A percentile compares a stretch with the other conserved stretches of the same genome.
These are phyloP conservation scores for Fusarium clavum DNA, from an alignment of 2,329 filamentous ascomycete genomes.

Conservation along the genomic window DNA sequence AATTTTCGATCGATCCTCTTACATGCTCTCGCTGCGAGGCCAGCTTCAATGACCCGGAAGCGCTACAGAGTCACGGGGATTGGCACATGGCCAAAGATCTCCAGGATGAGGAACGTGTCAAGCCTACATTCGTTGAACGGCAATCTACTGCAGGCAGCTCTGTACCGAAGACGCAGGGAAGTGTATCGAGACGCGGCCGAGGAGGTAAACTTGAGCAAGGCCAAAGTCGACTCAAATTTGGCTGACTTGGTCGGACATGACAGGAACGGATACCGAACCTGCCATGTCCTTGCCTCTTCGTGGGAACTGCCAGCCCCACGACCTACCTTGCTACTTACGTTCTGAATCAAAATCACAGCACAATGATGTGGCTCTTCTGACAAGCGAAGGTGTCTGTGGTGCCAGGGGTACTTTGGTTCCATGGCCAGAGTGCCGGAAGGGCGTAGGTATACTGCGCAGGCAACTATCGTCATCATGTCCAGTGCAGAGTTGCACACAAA, in stretches of 20 bases:
- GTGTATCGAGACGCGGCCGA: slow-evolving; percentile 56
- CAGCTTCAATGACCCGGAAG: slow-evolving; percentile 66
- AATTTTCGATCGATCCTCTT: slow-evolving; percentile 54
- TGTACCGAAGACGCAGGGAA: slow-evolving; percentile 48
- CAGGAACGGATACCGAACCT: slow-evolving; percentile 1
- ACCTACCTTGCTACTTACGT: neutral
- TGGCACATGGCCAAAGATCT: slow-evolving; percentile 95
- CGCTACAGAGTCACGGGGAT: slow-evolving; percentile 82
- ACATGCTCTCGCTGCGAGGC: slow-evolving; percentile 74
- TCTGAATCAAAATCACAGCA: slow-evolving; percentile 6
- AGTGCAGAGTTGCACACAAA: slow-evolving; percentile 12
- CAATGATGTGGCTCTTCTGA: neutral
- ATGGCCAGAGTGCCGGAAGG: neutral
- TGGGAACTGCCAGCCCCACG: neutral
- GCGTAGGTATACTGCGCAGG: slow-evolving; percentile 4
- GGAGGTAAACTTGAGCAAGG: slow-evolving; percentile 63
- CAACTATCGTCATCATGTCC: slow-evolving; percentile 5
- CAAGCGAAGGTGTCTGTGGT: neutral
- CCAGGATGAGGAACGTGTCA: slow-evolving; percentile 71
- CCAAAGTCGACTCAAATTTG: slow-evolving; percentile 71
- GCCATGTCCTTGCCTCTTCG: neutral
- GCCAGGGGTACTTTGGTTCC: neutral
- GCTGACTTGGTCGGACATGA: slow-evolving; percentile 52
- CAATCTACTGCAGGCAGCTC: slow-evolving; percentile 49
- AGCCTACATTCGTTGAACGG: slow-evolving; percentile 57